Evolutionary conservation across 805 yeast species (phyloP).

Genomic region (Candida endomychidarum): DNA sequence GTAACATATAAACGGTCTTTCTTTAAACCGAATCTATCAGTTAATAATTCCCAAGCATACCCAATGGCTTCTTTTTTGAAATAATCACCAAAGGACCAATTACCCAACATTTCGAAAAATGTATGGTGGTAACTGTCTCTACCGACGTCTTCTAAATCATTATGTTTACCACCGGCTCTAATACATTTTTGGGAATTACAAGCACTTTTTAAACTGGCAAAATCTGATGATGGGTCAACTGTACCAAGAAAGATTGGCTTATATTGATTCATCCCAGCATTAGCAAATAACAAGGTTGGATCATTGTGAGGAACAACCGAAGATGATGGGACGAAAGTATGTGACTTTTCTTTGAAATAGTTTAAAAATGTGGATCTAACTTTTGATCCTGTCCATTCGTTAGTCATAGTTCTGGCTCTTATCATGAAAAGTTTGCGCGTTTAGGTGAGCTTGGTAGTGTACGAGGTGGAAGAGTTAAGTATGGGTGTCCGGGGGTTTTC

Average conservation of each 20-base stretch:
- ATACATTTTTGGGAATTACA: conserved; percentile 97
- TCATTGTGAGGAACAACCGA: conserved; percentile 97
- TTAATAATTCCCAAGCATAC: conserved; percentile 89
- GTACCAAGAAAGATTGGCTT: conserved; percentile 97
- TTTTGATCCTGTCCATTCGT: conserved; percentile 45
- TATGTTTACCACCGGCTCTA: conserved; percentile 99
- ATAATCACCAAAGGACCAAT: conserved; percentile 99
- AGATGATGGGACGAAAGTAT: conserved; percentile 86
- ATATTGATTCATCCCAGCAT: conserved; percentile 99
- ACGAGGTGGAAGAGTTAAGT: background rate
- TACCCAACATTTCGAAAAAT: conserved; percentile 98
- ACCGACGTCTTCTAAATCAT: conserved; percentile 97
- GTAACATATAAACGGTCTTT: conserved; percentile 86
- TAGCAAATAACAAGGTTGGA: conserved; percentile 93
- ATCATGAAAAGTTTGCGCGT: conserved; percentile 10
- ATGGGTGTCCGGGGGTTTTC: background rate
- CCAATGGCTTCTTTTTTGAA: conserved; percentile 91
- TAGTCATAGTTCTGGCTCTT: conserved; percentile 16
- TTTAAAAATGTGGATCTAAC: conserved; percentile 86
- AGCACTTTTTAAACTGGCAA: conserved; percentile 82
- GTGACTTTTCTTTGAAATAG: conserved; percentile 65
- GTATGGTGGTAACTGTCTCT: conserved; percentile 98
- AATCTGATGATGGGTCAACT: conserved; percentile 90
- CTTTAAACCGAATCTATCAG: conserved; percentile 78
- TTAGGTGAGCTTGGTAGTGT: background rate